Percentiles rank a stretch among this genome's conserved stretches.
Conservation (phyloP, 352 stramenopile genomes). For the Blastocystis sp. region DNA sequence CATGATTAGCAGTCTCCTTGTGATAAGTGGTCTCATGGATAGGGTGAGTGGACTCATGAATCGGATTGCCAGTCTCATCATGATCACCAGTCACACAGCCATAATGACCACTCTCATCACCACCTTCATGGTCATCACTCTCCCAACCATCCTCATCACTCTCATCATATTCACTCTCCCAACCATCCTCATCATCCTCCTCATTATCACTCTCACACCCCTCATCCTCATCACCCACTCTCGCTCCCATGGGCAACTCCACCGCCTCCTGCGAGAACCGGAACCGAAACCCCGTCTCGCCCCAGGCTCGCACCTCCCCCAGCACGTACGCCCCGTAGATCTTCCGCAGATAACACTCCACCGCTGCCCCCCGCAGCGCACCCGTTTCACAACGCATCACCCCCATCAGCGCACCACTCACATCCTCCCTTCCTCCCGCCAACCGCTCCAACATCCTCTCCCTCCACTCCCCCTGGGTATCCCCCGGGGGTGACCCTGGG, state of each 20-base stretch:
- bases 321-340: constrained; percentile 74
- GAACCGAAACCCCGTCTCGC: constrained; percentile 10
- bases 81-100: no score
- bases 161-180: no score
- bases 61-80: no score
- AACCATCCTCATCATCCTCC: no score
- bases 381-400: constrained; percentile 52
- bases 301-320: constrained; percentile 60
- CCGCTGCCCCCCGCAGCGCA: constrained; percentile 64
- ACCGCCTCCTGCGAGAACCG: constrained; percentile 12
- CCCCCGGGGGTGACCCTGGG: constrained; percentile 57
- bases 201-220: neutral
- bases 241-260: constrained; percentile 23
- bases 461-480: constrained; percentile 61
- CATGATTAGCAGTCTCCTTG: no score
- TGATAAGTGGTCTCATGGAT: no score
- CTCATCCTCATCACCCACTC: no score
- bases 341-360: constrained; percentile 72
- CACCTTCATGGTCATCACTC: no score
- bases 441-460: constrained; percentile 35
- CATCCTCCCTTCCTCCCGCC: constrained; percentile 6
- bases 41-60: no score
- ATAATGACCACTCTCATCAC: no score
- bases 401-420: constrained; percentile 57
- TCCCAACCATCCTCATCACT: no score